Evolutionary conservation across 2,329 filamentous ascomycete species (phyloP).

Genomic region (Pseudopyrenochaeta lycopersici): DNA sequence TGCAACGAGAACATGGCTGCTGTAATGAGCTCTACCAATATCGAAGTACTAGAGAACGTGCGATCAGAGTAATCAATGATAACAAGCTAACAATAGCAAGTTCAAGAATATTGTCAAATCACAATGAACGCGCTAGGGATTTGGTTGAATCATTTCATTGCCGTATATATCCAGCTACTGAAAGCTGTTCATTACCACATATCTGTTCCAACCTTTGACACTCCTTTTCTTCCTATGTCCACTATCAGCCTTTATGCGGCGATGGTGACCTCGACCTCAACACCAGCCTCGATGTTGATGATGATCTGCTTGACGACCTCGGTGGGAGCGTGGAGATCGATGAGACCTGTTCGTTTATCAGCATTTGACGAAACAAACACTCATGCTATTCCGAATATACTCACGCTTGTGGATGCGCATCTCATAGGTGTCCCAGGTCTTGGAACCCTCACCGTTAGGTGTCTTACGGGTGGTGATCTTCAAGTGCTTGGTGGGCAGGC

Average conservation of each 20-base stretch:
- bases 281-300: conserved; percentile 93
- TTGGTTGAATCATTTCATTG: conserved; percentile 34
- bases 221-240: conserved; percentile 22
- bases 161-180: conserved; percentile 25
- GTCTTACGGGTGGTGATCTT: conserved; percentile 99
- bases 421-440: conserved; percentile 99
- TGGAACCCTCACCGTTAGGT: conserved; percentile 98
- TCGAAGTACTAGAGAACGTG: conserved; percentile 28
- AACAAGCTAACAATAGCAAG: no score
- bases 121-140: not conserved
- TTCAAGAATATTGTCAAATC: not conserved
- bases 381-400: conserved; percentile 1
- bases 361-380: not conserved
- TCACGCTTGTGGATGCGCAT: conserved; percentile 97
- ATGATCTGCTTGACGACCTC: conserved; percentile 98
- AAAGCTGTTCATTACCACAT: conserved; percentile 39
- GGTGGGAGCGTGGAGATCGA: conserved; percentile 97
- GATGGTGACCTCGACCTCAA: conserved; percentile 93
- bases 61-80: not conserved
- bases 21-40: conserved; percentile 36
- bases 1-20: conserved; percentile 30
- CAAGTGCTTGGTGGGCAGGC: conserved; percentile 95
- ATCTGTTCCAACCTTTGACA: conserved; percentile 24
- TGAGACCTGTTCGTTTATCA: conserved; percentile 62
- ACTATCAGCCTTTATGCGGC: conserved; percentile 68